These are phyloP conservation scores for Tribonema minus DNA, from an alignment of 108 stramenopile species.

Conservation along the genomic window DNA sequence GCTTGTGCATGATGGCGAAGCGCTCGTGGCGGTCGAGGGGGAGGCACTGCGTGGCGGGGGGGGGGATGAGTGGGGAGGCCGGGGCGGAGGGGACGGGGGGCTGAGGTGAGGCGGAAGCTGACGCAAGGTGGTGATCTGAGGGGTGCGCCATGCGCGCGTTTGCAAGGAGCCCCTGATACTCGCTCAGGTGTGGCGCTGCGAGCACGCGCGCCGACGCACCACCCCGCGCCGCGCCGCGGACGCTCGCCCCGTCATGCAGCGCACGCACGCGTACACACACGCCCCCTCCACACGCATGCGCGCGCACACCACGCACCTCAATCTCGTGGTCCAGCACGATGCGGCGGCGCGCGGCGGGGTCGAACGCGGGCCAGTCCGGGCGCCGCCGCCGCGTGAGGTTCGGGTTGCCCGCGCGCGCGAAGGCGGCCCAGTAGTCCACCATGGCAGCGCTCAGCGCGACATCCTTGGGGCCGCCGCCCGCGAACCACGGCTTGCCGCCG, in stretches of 20 bases:
- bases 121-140: too few species aligned
- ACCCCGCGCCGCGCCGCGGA: slow-evolving; percentile 1
- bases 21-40: too few species aligned
- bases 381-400: slow-evolving; percentile 12
- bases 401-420: slow-evolving; percentile 35
- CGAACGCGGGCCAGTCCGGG: slow-evolving; percentile 16
- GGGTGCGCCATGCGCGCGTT: too few species aligned
- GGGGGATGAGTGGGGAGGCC: too few species aligned
- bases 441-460: slow-evolving; percentile 24
- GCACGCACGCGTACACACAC: not conserved
- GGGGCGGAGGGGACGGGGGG: too few species aligned
- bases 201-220: too few species aligned
- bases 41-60: too few species aligned
- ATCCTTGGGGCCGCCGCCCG: slow-evolving; percentile 21
- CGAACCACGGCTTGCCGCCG: slow-evolving; percentile 15
- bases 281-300: slow-evolving; percentile 3
- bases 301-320: too few species aligned
- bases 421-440: slow-evolving; percentile 41
- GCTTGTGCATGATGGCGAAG: too few species aligned
- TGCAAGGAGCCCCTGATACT: too few species aligned
- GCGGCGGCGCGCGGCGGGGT: not conserved
- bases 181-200: too few species aligned
- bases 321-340: slow-evolving; percentile 21
- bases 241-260: slow-evolving; percentile 1
- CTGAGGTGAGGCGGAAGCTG: too few species aligned